These are phyloP conservation scores for Platanus orientalis DNA, from an alignment of 164 flowering plant genomes.

Conservation along the genomic window DNA sequence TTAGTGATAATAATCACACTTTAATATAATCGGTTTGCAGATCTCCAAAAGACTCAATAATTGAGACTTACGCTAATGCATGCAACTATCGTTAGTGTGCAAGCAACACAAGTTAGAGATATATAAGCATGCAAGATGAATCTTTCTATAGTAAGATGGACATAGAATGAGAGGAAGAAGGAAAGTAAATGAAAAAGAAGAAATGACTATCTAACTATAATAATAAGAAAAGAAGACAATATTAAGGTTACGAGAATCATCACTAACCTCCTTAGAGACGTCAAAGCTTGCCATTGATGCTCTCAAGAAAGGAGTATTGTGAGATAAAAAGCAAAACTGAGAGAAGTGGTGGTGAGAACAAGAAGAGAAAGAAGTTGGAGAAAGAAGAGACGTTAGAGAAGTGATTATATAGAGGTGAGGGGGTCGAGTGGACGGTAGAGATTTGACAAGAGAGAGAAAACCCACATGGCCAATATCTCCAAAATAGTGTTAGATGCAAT, in stretches of 20 bases:
- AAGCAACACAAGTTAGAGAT: background rate
- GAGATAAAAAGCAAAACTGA: background rate
- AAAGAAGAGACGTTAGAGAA: conserved; percentile 5
- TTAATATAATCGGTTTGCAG: background rate
- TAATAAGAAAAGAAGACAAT: background rate
- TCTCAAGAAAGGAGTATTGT: background rate
- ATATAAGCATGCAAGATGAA: background rate
- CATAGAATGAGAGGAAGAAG: background rate
- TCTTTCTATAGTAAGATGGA: background rate
- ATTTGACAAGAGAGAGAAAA: too few species aligned
- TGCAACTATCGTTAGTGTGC: background rate
- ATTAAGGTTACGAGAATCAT: background rate
- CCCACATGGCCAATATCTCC: conserved; percentile 18
- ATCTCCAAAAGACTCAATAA: background rate
- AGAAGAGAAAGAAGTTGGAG: conserved; percentile 7
- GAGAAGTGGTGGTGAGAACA: conserved; percentile 5
- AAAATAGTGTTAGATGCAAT: conserved; percentile 4
- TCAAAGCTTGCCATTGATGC: conserved; percentile 45
- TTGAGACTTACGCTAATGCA: too few species aligned
- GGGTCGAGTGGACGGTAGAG: conserved; percentile 40
- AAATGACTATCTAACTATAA: background rate
- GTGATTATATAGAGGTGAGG: conserved; percentile 36
- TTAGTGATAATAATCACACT: background rate
- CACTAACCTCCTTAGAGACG: conserved; percentile 39
- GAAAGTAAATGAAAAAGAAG: background rate